Conservation (phyloP, 129 eudicot genomes). For the Apium graveolens region DNA sequence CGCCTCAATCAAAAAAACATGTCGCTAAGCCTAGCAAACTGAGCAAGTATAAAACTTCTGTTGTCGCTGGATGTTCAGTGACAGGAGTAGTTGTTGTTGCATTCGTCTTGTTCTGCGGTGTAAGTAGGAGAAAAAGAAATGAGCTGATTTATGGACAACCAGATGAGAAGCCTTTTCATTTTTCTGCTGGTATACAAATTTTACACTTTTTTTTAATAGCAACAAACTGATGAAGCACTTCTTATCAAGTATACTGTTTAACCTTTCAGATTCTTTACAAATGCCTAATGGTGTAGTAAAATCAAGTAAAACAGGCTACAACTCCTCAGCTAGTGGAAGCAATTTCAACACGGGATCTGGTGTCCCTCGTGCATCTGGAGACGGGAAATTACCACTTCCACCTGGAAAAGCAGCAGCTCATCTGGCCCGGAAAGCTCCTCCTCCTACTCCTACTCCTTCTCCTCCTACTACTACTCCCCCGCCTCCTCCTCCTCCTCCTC, state of each 20-base stretch:
- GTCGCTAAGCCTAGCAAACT: conserved; percentile 1
- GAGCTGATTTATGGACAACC: conserved; percentile 27
- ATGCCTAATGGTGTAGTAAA: conserved; percentile 12
- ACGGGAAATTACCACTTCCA: conserved; percentile 47
- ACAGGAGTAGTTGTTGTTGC: conserved; percentile 29
- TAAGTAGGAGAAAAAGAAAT: conserved; percentile 9
- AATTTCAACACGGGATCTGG: conserved; percentile 7
- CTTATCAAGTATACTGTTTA: not conserved
- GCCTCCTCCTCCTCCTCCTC: conserved; percentile 37
- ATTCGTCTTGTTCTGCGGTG: conserved; percentile 33
- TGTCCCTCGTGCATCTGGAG: conserved; percentile 14
- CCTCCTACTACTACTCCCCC: conserved; percentile 55
- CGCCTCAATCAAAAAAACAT: conserved; percentile 20
- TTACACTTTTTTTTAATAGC: not conserved
- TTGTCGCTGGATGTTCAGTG: conserved; percentile 32
- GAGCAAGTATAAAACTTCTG: conserved; percentile 12
- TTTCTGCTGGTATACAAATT: conserved; percentile 25
- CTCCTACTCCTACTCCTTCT: conserved; percentile 3
- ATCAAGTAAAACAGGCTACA: conserved; percentile 20
- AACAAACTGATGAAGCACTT: not conserved
- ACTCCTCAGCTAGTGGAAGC: conserved; percentile 12
- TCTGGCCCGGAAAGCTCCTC: conserved; percentile 37
- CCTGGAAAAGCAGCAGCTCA: conserved; percentile 47
- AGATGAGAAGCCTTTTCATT: conserved; percentile 39
- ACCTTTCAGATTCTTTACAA: conserved; percentile 39